Evolutionary conservation across 805 yeast genomes (phyloP), one percentile per base, ranked within the genome.

Genomic region (Candida piceae): DNA sequence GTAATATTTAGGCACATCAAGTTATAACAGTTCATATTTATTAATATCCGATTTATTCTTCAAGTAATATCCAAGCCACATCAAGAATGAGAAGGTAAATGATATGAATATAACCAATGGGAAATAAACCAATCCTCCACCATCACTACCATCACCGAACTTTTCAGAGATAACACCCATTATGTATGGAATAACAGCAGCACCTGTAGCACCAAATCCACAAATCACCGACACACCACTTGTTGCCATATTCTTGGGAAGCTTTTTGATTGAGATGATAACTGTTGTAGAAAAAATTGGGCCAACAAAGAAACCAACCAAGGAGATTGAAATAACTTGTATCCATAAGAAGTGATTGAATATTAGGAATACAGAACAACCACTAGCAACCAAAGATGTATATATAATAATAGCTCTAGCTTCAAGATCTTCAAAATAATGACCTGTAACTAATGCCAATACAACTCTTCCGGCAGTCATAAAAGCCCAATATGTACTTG

Each of bases 151-250:
- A 4, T 13, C 23, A 29, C 53, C 59, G 17, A 50, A 32, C 12
- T 43, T 40, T 40, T 63, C 62, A 22, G 70, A 54, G 6, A 69
- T 44, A 16, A 55, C 53, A 7, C 95, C 95, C 25, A 80, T 67
- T 2, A 76, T 36, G 44, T 77, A 81, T 1, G 94, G 93, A 6
- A 84, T 44, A 0, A 75, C 68, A 0, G 94, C 90, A n/a, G 83
- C 84, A 1, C 95, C 95, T 12, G 80, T 76, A 3, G 93, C 89
- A 6, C 94, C 95, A 41, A 84, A 54, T 0, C 93, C 88, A 38
- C 88, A 78, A 16, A 82, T 75, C 36, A 83, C 66, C 0, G 95
- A 89, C 7, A 86, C 70, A 1, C 87, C 89, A 13, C 76, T 60
- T 8, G 83, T 73, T 36, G 82, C 83, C 35, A 72, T 60, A 28